Evolutionary conservation across 1,139 yeast species (phyloP).

Genomic region (Geotrichum phurueaensis): DNA sequence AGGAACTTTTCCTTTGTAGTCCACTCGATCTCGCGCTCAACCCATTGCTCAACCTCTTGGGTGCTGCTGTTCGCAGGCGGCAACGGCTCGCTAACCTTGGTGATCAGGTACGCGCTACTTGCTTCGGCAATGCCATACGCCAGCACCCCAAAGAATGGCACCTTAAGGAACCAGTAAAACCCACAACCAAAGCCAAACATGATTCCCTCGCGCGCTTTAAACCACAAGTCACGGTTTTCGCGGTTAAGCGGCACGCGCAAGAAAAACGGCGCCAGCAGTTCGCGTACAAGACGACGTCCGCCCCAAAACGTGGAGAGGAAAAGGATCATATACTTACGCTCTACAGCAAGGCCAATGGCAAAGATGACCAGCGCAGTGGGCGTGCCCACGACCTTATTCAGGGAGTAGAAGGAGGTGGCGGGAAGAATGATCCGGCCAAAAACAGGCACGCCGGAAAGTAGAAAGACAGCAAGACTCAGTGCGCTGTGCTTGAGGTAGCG

Average conservation of each 20-base stretch:
- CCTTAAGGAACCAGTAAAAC: constrained; percentile 41
- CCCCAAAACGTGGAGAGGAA: constrained; percentile 46
- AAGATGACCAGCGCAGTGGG: constrained; percentile 41
- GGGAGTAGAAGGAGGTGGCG: constrained; percentile 39
- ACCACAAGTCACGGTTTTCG: constrained; percentile 48
- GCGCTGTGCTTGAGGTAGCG: constrained; percentile 30
- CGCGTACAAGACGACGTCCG: constrained; percentile 41
- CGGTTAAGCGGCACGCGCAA: constrained; percentile 43
- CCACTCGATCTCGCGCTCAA: constrained; percentile 29
- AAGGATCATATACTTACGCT: constrained; percentile 36
- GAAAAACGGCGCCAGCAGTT: constrained; percentile 50
- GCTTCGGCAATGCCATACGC: constrained; percentile 54
- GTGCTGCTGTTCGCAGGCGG: constrained; percentile 33
- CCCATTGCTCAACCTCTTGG: constrained; percentile 23
- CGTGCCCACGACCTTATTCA: constrained; percentile 46
- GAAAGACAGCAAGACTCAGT: constrained; percentile 28
- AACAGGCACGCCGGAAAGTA: constrained; percentile 36
- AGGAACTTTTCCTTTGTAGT: constrained; percentile 20
- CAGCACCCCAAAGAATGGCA: constrained; percentile 46
- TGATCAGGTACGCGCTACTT: constrained; percentile 49
- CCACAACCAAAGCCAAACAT: constrained; percentile 55
- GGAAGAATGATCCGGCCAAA: constrained; percentile 43
- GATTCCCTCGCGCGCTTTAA: constrained; percentile 50
- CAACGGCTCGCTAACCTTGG: constrained; percentile 50
- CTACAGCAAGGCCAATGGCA: constrained; percentile 35